phyloP scores from a whole-genome alignment of 805 yeast species.

The Alloascoidea hylecoeti region DNA sequence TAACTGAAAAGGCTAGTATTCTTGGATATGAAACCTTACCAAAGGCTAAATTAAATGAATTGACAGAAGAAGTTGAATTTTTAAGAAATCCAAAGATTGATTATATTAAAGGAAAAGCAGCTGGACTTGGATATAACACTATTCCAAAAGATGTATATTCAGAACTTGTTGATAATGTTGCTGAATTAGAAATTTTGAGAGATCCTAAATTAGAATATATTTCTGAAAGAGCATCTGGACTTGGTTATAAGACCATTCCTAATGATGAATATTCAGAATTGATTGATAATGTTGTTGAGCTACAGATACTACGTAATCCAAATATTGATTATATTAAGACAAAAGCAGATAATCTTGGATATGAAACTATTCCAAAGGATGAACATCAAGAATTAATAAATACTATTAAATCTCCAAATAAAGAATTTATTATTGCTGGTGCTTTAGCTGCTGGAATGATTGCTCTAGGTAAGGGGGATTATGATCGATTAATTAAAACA shows the following conservation, averaged over 20 bases:
- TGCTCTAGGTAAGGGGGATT: too few species aligned
- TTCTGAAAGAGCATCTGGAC: not conserved
- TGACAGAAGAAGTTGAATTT: not conserved
- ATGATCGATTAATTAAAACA: conserved; percentile 4
- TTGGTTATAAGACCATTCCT: conserved; percentile 1
- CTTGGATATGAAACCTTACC: not conserved
- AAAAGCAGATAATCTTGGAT: not conserved
- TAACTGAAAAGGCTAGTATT: not conserved
- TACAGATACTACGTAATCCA: not conserved
- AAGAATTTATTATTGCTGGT: too few species aligned
- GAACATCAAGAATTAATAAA: too few species aligned
- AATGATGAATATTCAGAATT: not conserved
- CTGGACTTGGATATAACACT: not conserved
- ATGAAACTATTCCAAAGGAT: too few species aligned
- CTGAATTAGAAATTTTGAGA: too few species aligned
- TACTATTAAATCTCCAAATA: too few species aligned
- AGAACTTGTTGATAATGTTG: not conserved
- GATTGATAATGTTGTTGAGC: not conserved
- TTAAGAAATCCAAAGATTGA: not conserved
- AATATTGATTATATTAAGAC: not conserved
- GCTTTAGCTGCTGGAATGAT: too few species aligned
- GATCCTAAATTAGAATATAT: not conserved
- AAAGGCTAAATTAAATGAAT: not conserved
- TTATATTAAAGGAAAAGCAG: not conserved
- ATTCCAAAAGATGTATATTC: not conserved